Base-by-base conservation (phyloP, 108 stramenopile genomes). In the Schizochytrium sp. region DNA sequence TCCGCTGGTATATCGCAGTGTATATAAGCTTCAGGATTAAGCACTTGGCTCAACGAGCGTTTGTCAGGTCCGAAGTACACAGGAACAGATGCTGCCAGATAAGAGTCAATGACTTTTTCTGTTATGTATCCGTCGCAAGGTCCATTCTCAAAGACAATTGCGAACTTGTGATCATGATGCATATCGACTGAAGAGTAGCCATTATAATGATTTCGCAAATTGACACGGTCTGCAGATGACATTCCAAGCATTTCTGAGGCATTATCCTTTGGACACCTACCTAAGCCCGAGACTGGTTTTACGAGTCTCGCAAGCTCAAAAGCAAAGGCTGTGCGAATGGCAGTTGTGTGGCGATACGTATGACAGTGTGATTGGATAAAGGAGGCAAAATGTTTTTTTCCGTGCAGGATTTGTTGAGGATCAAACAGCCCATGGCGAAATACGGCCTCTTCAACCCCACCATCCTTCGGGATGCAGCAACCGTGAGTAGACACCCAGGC, bases 101-200 rank as follows among this genome's bases (percentile, higher is more conserved):
- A 83, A 10, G 76, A 47, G n/a, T 83, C 76, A 10, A 83, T 2
- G 50, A 83, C 28, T 50, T 83, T 83, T 40, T 83, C 76, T n/a
- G 45, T 83, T 55, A 83, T 83, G 76, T 83, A 83, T 8, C 76
- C 76, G 47, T 83, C 53, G 47, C 53, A 49, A n/a, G 53, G 53
- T n/a, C 76, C 53, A 53, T 83, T 83, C 76, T 83, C 76, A 2
- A 83, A 83, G 12, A 83, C 76, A 53, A 83, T 83, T 10, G 76
- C 76, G n/a, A 83, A 83, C 40, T 83, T 83, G 76, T 83, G 76
- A 13, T 83, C 47, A 13, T 12, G 13, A 55, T 83, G 76, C 13
- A 55, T 5, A 10, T 46, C 1, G 8, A 1, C 47, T 10, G 50
- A 10, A 17, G 76, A 83, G 28, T 17, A n/a, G 47, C 28, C 2